Evolutionary conservation across 306 rosid species (phyloP), one percentile per base, ranked within the genome.

Genomic region (Trifolium fragiferum): DNA sequence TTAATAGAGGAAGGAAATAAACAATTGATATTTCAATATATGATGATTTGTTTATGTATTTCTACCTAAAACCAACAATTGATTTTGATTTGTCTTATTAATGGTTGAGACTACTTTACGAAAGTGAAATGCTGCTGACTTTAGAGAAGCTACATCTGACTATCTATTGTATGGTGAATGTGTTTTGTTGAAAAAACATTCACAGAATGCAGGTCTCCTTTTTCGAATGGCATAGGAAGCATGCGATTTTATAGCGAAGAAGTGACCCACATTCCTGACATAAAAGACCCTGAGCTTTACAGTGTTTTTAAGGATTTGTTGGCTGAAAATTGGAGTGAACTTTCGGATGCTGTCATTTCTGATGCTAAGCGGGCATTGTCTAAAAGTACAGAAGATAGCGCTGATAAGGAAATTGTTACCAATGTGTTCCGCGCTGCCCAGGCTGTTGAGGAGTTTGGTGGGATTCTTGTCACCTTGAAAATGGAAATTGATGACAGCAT

Each of bases 381-480:
- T 20, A 80, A 80, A 81, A 86, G 27, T 50, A 87, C 97, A 7
- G 95, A 86, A 15, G 97, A 94, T 66, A 69, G 82, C 43, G 49
- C 87, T 44, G 97, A 91, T 69, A 91, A 91, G 84, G 90, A 87
- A 76, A 60, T 71, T 51, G 83, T 91, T 32, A 66, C 76, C 5
- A 91, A 88, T 82, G 91, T 94, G 66, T 84, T 88, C 54, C 92
- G 92, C 2, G 92, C 96, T 0, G 96, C 98, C 0, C 82, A 82
- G 77, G 98, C 98, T 68, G 84, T 70, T 71, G 96, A 91, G 83
- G 97, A 93, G 82, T 91, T 93, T 70, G 82, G 94, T 33, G 98
- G 82, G 59, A 88, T 84, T 9, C 74, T 93, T 51, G 73, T 68
- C 19, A 72, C 50, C 59, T 68, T 94, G 75, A 91, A 85, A 83